Evolutionary conservation across 108 stramenopile genomes (phyloP).

Genomic region (Bacterosira constricta): DNA sequence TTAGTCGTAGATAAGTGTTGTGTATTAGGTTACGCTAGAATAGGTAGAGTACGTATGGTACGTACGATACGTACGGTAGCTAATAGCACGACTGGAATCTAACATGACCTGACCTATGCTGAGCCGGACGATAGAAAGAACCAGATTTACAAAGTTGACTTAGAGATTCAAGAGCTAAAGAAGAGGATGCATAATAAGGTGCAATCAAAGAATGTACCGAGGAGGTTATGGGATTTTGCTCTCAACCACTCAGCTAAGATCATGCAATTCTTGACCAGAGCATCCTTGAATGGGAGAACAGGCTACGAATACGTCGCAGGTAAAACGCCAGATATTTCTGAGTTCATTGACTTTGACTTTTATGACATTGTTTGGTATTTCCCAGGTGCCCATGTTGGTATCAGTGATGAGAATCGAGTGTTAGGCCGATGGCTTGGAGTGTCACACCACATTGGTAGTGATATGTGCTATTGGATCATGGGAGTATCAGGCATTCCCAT

Average conservation of each 20-base stretch:
- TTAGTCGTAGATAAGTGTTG: no score
- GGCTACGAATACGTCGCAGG: conserved; percentile 37
- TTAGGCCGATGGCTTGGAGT: conserved; percentile 56
- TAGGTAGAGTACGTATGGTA: no score
- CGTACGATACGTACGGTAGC: no score
- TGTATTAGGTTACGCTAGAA: no score
- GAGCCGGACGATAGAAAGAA: conserved; percentile 16
- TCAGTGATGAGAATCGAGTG: neutral
- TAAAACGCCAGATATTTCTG: conserved; percentile 40
- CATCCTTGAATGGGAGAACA: conserved; percentile 3
- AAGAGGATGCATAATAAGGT: conserved; percentile 5
- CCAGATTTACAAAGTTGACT: conserved; percentile 21
- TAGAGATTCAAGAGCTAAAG: conserved; percentile 20
- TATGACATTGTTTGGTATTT: conserved; percentile 44
- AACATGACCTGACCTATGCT: neutral
- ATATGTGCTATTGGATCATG: conserved; percentile 46
- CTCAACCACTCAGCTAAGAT: conserved; percentile 13
- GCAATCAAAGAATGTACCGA: conserved; percentile 1
- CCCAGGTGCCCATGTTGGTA: neutral
- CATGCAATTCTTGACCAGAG: neutral
- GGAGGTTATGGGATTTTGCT: conserved; percentile 39
- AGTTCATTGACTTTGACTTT: conserved; percentile 39
- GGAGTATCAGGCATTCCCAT: conserved; percentile 16
- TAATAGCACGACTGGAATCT: no score
- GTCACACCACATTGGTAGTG: conserved; percentile 28